Evolutionary conservation across 164 flowering plant species (phyloP), one percentile per base, ranked within the genome.

Genomic region (grape (Vitis vinifera)): DNA sequence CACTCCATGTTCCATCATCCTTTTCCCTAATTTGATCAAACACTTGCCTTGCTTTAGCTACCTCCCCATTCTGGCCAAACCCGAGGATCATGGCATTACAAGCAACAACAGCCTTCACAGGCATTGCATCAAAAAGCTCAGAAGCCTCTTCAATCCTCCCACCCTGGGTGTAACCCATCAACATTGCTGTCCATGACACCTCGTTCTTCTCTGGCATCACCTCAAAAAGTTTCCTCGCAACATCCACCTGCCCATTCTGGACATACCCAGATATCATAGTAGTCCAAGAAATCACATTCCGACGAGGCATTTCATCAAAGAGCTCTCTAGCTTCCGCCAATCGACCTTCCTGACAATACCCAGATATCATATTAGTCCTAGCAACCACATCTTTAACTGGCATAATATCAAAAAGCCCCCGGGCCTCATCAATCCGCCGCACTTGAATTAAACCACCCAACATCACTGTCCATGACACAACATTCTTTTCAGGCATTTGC

Each of bases 191-290:
- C 94, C 93, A 90, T 2, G 94, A 76, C 48, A 88, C 89, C 78
- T 88, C 97, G 71, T 86, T 90, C 77, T 83, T 92, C 80, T 85
- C 91, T 8, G 96, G 97, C 91, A 86, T 89, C 71, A 90, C 95
- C 77, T 87, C 93, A 75, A 92, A 90, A 55, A 92, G 90, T 80
- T 92, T 90, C 78, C 92, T 77, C 3, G 91, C 97, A 68, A 89
- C 63, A 68, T 92, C 93, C 16, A 88, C 90, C 64, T 59, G 76
- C 30, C 71, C 69, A 77, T 87, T 87, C 66, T 85, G 85, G 2
- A 75, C 79, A 80, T 90, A 92, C 23, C 97, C 95, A n/a, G 80
- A 64, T 37, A 90, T 76, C 93, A 92, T 89, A 13, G 86, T 68
- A 13, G 92, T 92, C 93, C 97, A 90, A 57, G 93, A 73, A 66